These are phyloP conservation scores for Aphanomyces astaci DNA, from an alignment of 352 stramenopile species.

Conservation along the genomic window DNA sequence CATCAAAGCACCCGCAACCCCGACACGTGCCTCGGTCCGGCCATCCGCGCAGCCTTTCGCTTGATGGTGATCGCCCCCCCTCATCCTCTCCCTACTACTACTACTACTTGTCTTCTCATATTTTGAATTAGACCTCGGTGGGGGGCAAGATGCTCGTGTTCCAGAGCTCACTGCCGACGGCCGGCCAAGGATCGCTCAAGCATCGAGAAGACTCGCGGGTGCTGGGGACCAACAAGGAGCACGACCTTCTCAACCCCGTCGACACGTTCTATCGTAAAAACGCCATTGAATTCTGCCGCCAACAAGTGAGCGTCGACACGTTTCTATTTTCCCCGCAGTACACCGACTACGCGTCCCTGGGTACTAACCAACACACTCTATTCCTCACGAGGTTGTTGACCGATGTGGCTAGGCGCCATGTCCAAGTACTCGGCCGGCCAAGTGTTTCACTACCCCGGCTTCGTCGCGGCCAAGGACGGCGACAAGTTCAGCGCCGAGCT, in stretches of 20 bases:
- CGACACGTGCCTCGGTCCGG: conserved; percentile 74
- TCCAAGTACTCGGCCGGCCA: conserved; percentile 94
- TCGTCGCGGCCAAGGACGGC: conserved; percentile 86
- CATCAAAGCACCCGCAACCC: conserved; percentile 67
- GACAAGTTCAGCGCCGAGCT: conserved; percentile 93
- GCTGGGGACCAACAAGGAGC: conserved; percentile 82
- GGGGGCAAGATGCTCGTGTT: conserved; percentile 87
- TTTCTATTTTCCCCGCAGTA: conserved; percentile 96
- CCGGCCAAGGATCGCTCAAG: conserved; percentile 63
- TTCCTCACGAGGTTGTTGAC: no score
- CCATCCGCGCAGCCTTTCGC: conserved; percentile 94
- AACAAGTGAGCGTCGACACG: conserved; percentile 99
- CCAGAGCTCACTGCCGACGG: conserved; percentile 73
- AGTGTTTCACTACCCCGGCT: conserved; percentile 96
- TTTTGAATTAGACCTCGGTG: conserved; percentile 54
- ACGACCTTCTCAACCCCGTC: conserved; percentile 84
- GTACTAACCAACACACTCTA: no score
- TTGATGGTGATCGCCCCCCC: no score
- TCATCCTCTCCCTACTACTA: no score
- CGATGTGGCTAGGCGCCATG: conserved; percentile 55
- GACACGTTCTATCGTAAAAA: conserved; percentile 88
- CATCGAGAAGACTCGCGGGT: conserved; percentile 78
- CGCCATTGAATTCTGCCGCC: conserved; percentile 94
- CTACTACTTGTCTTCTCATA: conserved; percentile 27
- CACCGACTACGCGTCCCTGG: conserved; percentile 93